Base-by-base conservation (phyloP, 1,284 basidiomycete species). In the Tilletia caries region DNA sequence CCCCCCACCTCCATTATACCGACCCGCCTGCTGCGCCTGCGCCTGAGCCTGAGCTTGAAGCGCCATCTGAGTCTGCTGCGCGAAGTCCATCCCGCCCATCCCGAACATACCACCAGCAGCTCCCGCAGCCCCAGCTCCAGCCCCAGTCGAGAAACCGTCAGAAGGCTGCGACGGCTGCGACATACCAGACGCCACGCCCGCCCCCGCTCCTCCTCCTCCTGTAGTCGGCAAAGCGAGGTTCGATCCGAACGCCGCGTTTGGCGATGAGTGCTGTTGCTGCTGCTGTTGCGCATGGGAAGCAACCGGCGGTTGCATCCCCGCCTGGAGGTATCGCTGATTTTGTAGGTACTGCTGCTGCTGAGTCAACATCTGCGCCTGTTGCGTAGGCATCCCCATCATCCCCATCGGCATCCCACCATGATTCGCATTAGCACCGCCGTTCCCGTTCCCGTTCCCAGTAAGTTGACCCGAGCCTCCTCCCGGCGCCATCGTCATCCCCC, bases 261-360 rank as follows among this genome's bases (percentile, higher is more conserved):
- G 13, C 13, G 23, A 23, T 54, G 23, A 27, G 1, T n/a, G 13
- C 48, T 50, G 52, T 15, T 23, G 52, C 25, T 54, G 52, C 52
- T 54, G 46, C 6, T 20, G 6, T 50, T 50, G 46, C 6, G 20
- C 46, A n/a, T 50, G 20, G 46, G 25, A 23, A 5, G 25, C 20
- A 5, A 20, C 46, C 46, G 20, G 46, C 20, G 46, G 46, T 5
- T 50, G 23, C 58, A 34, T 34, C 32, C 58, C 58, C 3, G 29
- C 15, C 29, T 62, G 58, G 27, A 33, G 58, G 12, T 62, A 29
- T n/a, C 32, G 32, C 32, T 34, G 29, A 4, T 23, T 8, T 29
- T 34, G 58, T 15, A 20, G 32, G 18, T 62, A 29, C 33, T 62
- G 58, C 33, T 62, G 58, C 58, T 62, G 58, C 15, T 29, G 58